Percentiles rank a stretch among this genome's conserved stretches.
These are phyloP conservation scores for Rheum nobile DNA, from an alignment of 148 eudicot species.

Conservation along the genomic window DNA sequence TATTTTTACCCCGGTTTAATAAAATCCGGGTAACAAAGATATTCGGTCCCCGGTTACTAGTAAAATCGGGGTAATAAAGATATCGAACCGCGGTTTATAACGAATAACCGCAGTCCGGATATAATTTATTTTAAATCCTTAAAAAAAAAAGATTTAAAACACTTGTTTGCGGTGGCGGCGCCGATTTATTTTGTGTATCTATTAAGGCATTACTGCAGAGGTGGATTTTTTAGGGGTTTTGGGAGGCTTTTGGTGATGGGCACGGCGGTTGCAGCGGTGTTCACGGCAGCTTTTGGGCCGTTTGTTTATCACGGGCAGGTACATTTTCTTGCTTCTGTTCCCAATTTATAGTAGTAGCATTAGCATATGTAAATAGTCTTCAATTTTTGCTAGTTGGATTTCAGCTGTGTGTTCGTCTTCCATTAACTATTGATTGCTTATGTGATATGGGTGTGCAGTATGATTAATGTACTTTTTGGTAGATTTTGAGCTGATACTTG, in stretches of 20 bases:
- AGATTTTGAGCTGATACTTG: background rate
- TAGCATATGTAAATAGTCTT: too few species aligned
- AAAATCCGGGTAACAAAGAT: too few species aligned
- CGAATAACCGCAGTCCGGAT: too few species aligned
- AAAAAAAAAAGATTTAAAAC: constrained; percentile 87
- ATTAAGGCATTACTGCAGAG: constrained; percentile 74
- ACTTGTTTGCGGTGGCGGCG: constrained; percentile 85
- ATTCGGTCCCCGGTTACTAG: too few species aligned
- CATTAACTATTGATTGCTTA: background rate
- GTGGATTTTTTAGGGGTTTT: constrained; percentile 63
- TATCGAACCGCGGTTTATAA: too few species aligned
- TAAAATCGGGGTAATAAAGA: too few species aligned
- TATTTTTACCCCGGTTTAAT: too few species aligned
- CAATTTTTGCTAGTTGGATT: background rate
- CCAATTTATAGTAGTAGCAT: background rate
- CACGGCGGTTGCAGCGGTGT: constrained; percentile 37
- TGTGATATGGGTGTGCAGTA: too few species aligned
- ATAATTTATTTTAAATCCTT: too few species aligned
- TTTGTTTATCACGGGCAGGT: constrained; percentile 82
- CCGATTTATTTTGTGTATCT: constrained; percentile 91
- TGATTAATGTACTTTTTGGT: background rate
- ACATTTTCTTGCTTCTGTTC: background rate
- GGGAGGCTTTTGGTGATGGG: constrained; percentile 59
- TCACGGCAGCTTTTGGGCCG: constrained; percentile 80
- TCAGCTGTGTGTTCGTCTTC: background rate